Conservation (phyloP, 1,284 basidiomycete genomes). For the Cutaneotrichosporon sp. region DNA sequence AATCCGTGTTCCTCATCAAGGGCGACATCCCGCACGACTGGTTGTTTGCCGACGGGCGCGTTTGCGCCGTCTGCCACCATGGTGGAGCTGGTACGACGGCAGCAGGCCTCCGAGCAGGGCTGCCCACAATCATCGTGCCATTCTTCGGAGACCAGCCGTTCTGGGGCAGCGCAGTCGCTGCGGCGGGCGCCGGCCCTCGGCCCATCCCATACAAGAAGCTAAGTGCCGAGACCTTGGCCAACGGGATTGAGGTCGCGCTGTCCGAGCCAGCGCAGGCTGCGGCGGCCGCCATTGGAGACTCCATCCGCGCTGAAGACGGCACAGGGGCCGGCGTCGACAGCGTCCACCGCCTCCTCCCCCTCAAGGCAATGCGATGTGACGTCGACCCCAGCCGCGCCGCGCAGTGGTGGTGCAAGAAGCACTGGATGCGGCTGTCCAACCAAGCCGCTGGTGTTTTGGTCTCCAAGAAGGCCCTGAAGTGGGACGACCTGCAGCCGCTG, state of each 20-base stretch:
- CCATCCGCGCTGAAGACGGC: constrained; percentile 62
- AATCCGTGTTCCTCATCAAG: constrained; percentile 62
- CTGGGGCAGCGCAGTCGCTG: constrained; percentile 63
- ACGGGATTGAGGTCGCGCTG: constrained; percentile 60
- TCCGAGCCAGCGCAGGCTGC: constrained; percentile 57
- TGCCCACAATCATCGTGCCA: constrained; percentile 67
- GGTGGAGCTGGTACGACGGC: constrained; percentile 70
- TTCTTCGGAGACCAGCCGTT: constrained; percentile 70
- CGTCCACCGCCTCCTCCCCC: constrained; percentile 65
- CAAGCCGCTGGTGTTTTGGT: constrained; percentile 60
- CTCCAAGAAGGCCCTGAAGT: constrained; percentile 56
- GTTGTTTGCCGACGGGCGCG: constrained; percentile 62
- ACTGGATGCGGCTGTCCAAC: constrained; percentile 60
- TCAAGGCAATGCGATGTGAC: constrained; percentile 66
- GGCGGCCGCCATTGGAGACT: constrained; percentile 59
- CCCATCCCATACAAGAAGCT: constrained; percentile 63
- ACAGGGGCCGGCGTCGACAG: constrained; percentile 59
- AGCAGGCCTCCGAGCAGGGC: constrained; percentile 63
- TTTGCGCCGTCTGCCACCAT: constrained; percentile 70
- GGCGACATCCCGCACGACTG: constrained; percentile 67
- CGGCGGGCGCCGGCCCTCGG: constrained; percentile 64
- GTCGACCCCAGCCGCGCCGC: constrained; percentile 59
- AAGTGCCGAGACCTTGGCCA: constrained; percentile 58
- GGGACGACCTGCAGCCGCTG: constrained; percentile 58
- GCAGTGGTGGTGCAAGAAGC: constrained; percentile 63